These are phyloP conservation scores for Podila minutissima DNA, from an alignment of 192 early-diverging fungal genomes.

Conservation along the genomic window DNA sequence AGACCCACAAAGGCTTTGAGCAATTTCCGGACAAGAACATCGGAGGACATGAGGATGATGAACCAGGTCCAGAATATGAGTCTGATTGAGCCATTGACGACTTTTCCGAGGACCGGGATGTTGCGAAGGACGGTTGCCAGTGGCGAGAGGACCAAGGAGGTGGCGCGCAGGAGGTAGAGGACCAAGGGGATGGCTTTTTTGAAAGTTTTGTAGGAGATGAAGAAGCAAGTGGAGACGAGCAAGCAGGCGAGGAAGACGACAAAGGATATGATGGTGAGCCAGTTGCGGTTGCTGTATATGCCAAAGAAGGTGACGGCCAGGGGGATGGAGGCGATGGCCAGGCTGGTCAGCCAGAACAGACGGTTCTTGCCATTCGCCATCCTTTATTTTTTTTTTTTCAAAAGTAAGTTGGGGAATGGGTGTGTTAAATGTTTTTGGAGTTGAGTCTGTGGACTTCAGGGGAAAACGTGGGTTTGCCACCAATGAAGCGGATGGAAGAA, in stretches of 20 bases:
- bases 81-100: slow-evolving; percentile 41
- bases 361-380: slow-evolving; percentile 51
- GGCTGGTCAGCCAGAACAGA: slow-evolving; percentile 35
- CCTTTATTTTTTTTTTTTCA: no score
- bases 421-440: no score
- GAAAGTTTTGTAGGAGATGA: slow-evolving; percentile 46
- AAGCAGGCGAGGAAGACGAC: slow-evolving; percentile 32
- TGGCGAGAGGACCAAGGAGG: slow-evolving; percentile 31
- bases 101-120: slow-evolving; percentile 40
- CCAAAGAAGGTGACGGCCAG: slow-evolving; percentile 33
- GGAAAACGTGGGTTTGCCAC: no score
- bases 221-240: slow-evolving; percentile 43
- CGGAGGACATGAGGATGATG: slow-evolving; percentile 43
- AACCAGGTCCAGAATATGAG: slow-evolving; percentile 46
- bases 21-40: slow-evolving; percentile 38
- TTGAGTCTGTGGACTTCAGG: no score
- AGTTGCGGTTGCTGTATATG: slow-evolving; percentile 27
- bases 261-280: slow-evolving; percentile 41
- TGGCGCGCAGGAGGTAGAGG: slow-evolving; percentile 24
- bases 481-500: no score
- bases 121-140: slow-evolving; percentile 30
- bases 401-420: no score
- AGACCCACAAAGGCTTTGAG: slow-evolving; percentile 47
- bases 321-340: slow-evolving; percentile 42
- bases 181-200: slow-evolving; percentile 38